A percentile compares a stretch with the other conserved stretches of the same genome.
Evolutionary conservation across 306 rosid species (phyloP).

Genomic region (Benincasa hispida): DNA sequence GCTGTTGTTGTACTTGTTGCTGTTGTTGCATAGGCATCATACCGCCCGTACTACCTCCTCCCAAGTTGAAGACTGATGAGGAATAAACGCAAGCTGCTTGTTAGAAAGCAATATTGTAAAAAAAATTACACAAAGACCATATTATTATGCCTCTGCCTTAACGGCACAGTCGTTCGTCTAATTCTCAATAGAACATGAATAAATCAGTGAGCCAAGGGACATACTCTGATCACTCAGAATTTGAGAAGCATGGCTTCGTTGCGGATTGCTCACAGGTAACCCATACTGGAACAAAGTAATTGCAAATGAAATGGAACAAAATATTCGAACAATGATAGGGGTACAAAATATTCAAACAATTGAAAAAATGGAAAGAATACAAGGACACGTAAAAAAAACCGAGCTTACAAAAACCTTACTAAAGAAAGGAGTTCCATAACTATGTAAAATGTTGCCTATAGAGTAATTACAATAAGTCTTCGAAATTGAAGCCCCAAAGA

Average conservation of each 20-base stretch:
- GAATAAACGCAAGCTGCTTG: constrained; percentile 4
- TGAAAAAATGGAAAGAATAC: too few relatives aligned
- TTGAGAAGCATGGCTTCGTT: constrained; percentile 70
- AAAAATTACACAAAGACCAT: neutral
- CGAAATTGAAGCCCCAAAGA: too few relatives aligned
- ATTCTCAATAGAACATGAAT: neutral
- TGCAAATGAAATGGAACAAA: neutral
- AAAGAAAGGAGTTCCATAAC: too few relatives aligned
- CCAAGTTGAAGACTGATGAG: constrained; percentile 82
- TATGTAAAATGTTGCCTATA: too few relatives aligned
- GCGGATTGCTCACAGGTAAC: constrained; percentile 69
- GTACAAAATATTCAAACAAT: neutral
- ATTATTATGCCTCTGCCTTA: neutral
- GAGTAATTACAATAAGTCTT: too few relatives aligned
- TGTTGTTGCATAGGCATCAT: constrained; percentile 44
- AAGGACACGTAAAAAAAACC: too few relatives aligned
- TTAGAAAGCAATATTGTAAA: neutral
- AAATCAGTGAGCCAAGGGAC: constrained; percentile 1
- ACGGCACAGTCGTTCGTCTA: neutral
- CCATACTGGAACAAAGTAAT: constrained; percentile 36
- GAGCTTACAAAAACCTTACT: too few relatives aligned
- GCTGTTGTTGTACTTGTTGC: constrained; percentile 24
- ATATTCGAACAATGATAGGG: neutral
- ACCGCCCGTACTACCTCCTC: constrained; percentile 55
- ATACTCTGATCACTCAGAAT: constrained; percentile 79